Conservation (phyloP, 2,329 filamentous ascomycete species). For the Colletotrichum sp. region DNA sequence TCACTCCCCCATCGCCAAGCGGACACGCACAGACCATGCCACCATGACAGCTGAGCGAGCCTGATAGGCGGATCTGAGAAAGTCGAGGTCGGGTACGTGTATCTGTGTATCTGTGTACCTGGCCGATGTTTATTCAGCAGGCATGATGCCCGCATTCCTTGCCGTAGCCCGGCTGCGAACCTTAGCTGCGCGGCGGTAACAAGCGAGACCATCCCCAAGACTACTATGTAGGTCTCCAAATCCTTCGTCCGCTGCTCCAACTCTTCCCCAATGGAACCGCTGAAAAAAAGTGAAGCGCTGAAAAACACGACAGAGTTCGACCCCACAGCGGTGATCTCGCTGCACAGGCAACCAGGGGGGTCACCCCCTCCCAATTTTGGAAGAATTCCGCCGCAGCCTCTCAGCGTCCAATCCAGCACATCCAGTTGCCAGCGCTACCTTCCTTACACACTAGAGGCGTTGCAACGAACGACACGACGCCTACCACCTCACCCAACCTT, state of each 20-base stretch:
- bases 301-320: neutral
- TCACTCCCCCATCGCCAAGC: constrained; percentile 12
- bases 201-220: neutral
- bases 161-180: neutral
- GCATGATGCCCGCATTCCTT: constrained; percentile 19
- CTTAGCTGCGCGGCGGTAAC: neutral
- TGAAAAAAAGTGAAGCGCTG: neutral
- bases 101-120: neutral
- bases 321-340: constrained; percentile 5
- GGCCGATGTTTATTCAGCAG: neutral
- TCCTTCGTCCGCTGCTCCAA: neutral
- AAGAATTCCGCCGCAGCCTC: neutral
- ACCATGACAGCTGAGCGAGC: neutral
- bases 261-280: neutral
- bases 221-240: neutral
- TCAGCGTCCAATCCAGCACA: neutral
- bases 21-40: neutral
- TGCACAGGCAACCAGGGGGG: neutral
- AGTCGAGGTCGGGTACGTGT: neutral
- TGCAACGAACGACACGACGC: neutral
- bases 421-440: neutral
- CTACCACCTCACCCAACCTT: neutral
- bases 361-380: neutral
- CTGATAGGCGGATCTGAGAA: neutral
- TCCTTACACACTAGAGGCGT: neutral